Evolutionary conservation across 345 rosid genomes (phyloP), one percentile per base, ranked within the genome.

Genomic region (Euphorbia peplus): DNA sequence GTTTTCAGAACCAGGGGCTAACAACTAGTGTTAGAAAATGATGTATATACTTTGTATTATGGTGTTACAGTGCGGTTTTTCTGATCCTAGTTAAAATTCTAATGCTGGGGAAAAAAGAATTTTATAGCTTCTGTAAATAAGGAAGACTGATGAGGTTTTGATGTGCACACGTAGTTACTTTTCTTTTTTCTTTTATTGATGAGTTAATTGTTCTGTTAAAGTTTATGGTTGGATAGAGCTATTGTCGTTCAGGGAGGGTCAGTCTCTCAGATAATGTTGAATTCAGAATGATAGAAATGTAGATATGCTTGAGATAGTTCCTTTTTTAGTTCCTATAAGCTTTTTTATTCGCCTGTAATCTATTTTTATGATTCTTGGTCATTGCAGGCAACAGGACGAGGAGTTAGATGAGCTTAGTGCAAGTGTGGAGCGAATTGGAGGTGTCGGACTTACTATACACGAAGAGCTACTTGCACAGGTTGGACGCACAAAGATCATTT

Each of bases 401-500:
- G 99, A 95, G 79, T 78, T 95, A 83, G 99, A 95, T 73, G 95
- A 90, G 76, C 91, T 95, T 14, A 95, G 99, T 78, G 85, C 81
- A 26, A 95, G 97, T 61, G 97, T 95, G 74, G 83, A 86, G 83
- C 85, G 97, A 74, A 87, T 91, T 60, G 99, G 99, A 46, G 92
- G 92, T 61, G 96, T 95, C 70, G 98, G 99, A 60, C 93, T 91
- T 58, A 95, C 98, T 56, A 95, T 95, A 79, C 98, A 87, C 12
- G 99, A 95, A n/a, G 99, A 95, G 69, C 98, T 95, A 47, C 76
- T 79, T 73, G 85, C 93, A 55, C 99, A 91, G 86, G 98, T 91
- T 48, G 56, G 80, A 69, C 56, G 50, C 50, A 39, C 42, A 4
- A 39, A 44, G 16, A 12, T 44, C 50, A 44, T 1, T 11, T 8